Evolutionary conservation across 495 filamentous ascomycete species (phyloP), one percentile per base, ranked within the genome.

Genomic region (Darksidea phi): DNA sequence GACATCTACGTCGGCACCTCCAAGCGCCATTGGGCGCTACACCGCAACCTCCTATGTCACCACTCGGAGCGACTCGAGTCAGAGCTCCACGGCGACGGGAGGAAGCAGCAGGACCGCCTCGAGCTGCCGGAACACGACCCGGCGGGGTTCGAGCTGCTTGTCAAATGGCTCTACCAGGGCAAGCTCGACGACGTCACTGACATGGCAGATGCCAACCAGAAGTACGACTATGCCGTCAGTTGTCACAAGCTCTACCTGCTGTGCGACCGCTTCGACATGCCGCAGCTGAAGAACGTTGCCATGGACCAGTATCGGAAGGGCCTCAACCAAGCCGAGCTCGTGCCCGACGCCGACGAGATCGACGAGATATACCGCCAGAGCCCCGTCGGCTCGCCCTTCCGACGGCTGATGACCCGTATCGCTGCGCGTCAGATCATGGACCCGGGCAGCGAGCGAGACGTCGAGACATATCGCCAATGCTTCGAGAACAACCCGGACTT

Each of bases 351-450:
- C 10, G 76, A 77, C 37, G 78, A 80, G 67, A 78, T 80, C 60
- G 72, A 74, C 41, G 74, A 76, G 7, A 73, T 80, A 11, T 80
- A 80, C 64, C 70, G 76, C 1, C 65, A 67, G 34, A 72, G 70
- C 17, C 68, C 75, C 7, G 43, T 63, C 12, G 71, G 64, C 1
- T 75, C 71, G 13, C 75, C 76, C 0, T 79, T 79, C 49, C 70
- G 78, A 23, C 67, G 70, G 52, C 69, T 80, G 37, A 76, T 80
- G 69, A 76, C 73, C 25, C 68, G 69, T 57, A 80, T 80, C 43
- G 78, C 78, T 17, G 78, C 78, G 10, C 64, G 78, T 11, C 78
- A 80, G 69, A 77, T 79, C 46, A 80, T 80, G 78, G 78, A 79
- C 53, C 78, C 78, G 0, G 78, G 76, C 11, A 72, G 65, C 49